Evolutionary conservation across 306 rosid genomes (phyloP), one percentile per base, ranked within the genome.

Genomic region (Ormosia semicastrata): DNA sequence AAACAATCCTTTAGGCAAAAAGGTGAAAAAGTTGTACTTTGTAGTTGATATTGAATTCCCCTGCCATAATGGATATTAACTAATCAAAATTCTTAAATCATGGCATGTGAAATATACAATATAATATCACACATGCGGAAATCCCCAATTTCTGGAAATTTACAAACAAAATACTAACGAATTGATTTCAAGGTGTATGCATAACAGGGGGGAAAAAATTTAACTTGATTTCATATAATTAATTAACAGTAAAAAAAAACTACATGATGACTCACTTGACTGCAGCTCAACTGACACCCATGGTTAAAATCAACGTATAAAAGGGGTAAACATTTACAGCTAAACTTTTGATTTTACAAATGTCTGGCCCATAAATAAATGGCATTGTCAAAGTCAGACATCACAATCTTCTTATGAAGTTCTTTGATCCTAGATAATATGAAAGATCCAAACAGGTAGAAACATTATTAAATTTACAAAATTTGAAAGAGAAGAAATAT

Each of bases 11-110:
- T 91, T 91, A 2, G 94, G 92, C 33, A 91, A 76, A 80, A 89
- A 91, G 14, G 92, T 88, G 24, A 91, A 82, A 70, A 91, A 85
- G 87, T 73, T 91, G 84, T 87, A 91, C 87, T 91, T 91, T 2
- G 94, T 91, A 12, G 94, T 91, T 4, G 92, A 89, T 73, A 91
- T 85, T 10, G 91, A 91, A 85, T 91, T 91, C 36, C 89, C 92
- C 92, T 91, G 87, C 58, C 69, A 86, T 63, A 65, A 79, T 71
- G 59, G 37, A 81, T 24, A 76, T 74, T 46, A 24, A 70, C 24
- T 30, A 30, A 32, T 70, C 75, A 70, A 68, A 68, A 68, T 8
- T 33, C 33, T 64, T 79, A 81, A 77, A 60, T 59, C 62, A 9
- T 43, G 54, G 41, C 7, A 70, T 30, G 43, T 29, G 29, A 44